These are phyloP conservation scores for Vitis rupestris DNA, from an alignment of 164 flowering plant genomes.

Conservation along the genomic window DNA sequence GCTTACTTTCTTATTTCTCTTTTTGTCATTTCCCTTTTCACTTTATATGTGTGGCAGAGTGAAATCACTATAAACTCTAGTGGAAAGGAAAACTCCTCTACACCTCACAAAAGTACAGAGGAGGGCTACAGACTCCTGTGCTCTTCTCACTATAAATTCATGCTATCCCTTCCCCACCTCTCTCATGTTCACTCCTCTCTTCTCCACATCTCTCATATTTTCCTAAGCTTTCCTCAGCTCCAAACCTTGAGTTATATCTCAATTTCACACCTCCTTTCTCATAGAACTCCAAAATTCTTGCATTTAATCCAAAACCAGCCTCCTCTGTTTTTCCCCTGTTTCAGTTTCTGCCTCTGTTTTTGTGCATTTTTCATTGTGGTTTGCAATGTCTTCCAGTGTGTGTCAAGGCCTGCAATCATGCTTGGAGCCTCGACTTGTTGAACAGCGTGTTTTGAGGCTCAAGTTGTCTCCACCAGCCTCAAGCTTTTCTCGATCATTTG, in stretches of 20 bases:
- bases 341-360: not conserved
- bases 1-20: no score
- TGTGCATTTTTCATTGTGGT: not conserved
- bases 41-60: no score
- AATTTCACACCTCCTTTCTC: not conserved
- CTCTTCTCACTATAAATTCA: conserved; percentile 33
- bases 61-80: no score
- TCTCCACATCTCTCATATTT: not conserved
- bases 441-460: conserved; percentile 29
- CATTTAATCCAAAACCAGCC: not conserved
- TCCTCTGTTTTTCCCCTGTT: conserved; percentile 12
- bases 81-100: no score
- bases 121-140: not conserved
- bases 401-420: conserved; percentile 43
- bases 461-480: conserved; percentile 26
- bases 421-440: conserved; percentile 35
- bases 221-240: not conserved
- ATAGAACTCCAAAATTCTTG: not conserved
- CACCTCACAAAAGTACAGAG: no score
- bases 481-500: conserved; percentile 5
- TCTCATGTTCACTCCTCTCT: conserved; percentile 20
- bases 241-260: not conserved
- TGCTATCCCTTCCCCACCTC: conserved; percentile 15
- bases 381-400: conserved; percentile 32
- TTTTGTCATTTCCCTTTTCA: no score